Evolutionary conservation across 1,284 basidiomycete genomes (phyloP).

Genomic region (Moesziomyces antarcticus): DNA sequence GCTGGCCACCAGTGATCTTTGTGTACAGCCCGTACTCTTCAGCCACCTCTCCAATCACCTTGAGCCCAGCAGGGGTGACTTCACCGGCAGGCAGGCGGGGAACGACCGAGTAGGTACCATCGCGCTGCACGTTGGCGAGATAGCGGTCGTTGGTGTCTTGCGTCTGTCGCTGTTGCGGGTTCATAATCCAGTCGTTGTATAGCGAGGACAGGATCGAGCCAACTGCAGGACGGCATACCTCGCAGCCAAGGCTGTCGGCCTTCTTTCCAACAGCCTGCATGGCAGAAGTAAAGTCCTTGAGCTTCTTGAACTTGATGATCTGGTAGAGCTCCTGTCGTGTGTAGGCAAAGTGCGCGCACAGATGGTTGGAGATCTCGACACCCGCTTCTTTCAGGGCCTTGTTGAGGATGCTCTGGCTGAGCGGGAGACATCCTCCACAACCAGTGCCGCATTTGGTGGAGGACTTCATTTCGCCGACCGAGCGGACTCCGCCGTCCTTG

Average conservation of each 20-base stretch:
- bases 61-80: conserved; percentile 77
- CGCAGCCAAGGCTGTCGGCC: conserved; percentile 75
- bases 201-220: conserved; percentile 78
- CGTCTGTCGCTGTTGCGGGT: conserved; percentile 75
- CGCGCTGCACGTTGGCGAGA: conserved; percentile 80
- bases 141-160: conserved; percentile 78
- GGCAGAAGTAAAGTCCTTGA: conserved; percentile 74
- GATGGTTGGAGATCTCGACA: conserved; percentile 74
- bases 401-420: conserved; percentile 74
- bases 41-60: conserved; percentile 77
- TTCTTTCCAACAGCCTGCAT: conserved; percentile 73
- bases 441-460: conserved; percentile 79
- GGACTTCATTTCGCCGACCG: conserved; percentile 74
- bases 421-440: conserved; percentile 78
- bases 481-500: conserved; percentile 71
- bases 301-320: conserved; percentile 76
- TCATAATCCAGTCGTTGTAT: conserved; percentile 78
- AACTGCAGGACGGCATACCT: conserved; percentile 79
- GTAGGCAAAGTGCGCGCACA: conserved; percentile 79
- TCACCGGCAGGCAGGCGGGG: conserved; percentile 78
- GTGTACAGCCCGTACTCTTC: conserved; percentile 77
- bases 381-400: conserved; percentile 79
- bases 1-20: conserved; percentile 71
- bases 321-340: conserved; percentile 78
- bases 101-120: conserved; percentile 79